phyloP scores from a whole-genome alignment of 176 grass and related monocot species.

The Ampelocalamus luodianensis region DNA sequence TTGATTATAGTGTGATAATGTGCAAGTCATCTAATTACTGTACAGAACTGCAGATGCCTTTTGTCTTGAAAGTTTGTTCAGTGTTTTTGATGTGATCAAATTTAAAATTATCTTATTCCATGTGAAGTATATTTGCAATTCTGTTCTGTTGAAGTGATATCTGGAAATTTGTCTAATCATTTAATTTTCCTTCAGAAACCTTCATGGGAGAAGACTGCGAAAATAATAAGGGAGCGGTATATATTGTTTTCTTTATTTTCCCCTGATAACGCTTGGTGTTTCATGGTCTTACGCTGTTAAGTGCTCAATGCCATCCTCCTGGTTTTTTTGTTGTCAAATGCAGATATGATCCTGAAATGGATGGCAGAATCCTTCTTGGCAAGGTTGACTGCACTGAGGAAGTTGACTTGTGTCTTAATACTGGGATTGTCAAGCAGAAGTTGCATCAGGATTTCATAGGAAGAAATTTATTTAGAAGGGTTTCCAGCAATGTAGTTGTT shows the following conservation, averaged over 20 bases:
- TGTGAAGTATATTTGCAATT: conserved; percentile 13
- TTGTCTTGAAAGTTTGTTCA: neutral
- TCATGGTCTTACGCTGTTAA: conserved; percentile 7
- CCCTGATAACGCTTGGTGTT: neutral
- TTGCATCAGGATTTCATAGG: no score
- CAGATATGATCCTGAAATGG: conserved; percentile 98
- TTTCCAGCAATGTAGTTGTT: no score
- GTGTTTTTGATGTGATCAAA: conserved; percentile 8
- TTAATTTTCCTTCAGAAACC: conserved; percentile 74
- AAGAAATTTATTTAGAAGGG: no score
- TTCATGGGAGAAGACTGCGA: conserved; percentile 90
- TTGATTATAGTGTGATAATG: conserved; percentile 7
- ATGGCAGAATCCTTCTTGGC: conserved; percentile 82
- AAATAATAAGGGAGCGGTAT: conserved; percentile 92
- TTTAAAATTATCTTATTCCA: conserved; percentile 27
- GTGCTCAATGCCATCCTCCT: neutral
- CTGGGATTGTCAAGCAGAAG: no score
- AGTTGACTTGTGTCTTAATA: conserved; percentile 18
- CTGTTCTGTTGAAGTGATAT: conserved; percentile 27
- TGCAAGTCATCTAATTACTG: conserved; percentile 10
- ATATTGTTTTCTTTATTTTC: conserved; percentile 31
- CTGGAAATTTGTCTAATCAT: conserved; percentile 30
- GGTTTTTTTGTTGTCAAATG: conserved; percentile 14
- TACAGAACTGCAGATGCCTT: neutral
- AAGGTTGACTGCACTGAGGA: conserved; percentile 90